Conservation (phyloP, 2,329 filamentous ascomycete genomes). For the Exophiala lecanii-corni region DNA sequence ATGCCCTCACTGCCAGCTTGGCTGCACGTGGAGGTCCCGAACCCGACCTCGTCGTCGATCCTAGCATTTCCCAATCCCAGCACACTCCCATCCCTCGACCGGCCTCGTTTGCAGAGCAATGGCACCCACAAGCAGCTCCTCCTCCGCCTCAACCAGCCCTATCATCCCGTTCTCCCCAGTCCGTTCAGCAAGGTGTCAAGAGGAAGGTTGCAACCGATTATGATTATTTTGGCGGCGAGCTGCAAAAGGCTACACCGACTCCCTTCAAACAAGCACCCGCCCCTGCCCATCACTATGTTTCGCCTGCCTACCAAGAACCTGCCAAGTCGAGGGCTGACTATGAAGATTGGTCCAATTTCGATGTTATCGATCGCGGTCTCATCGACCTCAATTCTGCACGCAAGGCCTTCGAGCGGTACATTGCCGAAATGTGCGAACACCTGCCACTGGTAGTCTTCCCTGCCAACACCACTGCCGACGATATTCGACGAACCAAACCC, state of each 20-base stretch:
- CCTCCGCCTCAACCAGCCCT: conserved; percentile 12
- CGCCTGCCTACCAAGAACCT: conserved; percentile 9
- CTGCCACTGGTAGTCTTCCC: conserved; percentile 58
- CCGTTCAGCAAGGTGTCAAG: conserved; percentile 22
- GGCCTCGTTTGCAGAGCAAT: conserved; percentile 19
- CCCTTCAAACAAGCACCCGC: conserved; percentile 11
- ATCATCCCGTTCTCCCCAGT: conserved; percentile 12
- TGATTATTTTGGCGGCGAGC: conserved; percentile 26
- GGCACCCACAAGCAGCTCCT: conserved; percentile 11
- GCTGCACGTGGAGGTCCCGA: conserved; percentile 48
- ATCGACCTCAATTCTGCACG: conserved; percentile 49
- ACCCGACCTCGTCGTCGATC: conserved; percentile 22
- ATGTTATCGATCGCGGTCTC: conserved; percentile 48
- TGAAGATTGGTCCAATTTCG: conserved; percentile 31
- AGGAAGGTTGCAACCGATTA: conserved; percentile 21
- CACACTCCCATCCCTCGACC: conserved; percentile 10
- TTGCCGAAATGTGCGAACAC: conserved; percentile 49
- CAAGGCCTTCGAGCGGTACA: conserved; percentile 55
- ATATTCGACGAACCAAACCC: conserved; percentile 55
- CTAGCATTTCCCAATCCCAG: conserved; percentile 17
- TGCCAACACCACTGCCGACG: conserved; percentile 48
- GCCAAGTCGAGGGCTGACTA: conserved; percentile 10
- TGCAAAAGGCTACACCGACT: conserved; percentile 17
- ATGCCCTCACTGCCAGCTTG: conserved; percentile 76
- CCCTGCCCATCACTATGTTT: conserved; percentile 5